phyloP scores from a whole-genome alignment of 805 yeast species.

The Pichia deserticola region DNA sequence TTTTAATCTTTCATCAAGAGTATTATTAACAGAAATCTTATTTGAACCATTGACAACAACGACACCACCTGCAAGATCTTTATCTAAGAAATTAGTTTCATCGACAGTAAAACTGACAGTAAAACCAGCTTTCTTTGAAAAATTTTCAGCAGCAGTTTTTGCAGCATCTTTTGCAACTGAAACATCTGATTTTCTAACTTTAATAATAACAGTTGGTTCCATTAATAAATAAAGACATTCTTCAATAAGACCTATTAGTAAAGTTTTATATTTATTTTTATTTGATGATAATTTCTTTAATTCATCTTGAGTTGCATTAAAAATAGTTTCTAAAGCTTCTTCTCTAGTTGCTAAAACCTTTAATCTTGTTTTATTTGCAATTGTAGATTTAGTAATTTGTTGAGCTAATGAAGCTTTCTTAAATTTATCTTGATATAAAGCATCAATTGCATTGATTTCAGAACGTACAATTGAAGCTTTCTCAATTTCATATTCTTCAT shows the following conservation, averaged over 20 bases:
- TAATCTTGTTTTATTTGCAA: slow-evolving; percentile 91
- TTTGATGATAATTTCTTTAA: slow-evolving; percentile 53
- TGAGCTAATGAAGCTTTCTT: slow-evolving; percentile 90
- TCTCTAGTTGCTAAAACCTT: slow-evolving; percentile 84
- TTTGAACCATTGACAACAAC: slow-evolving; percentile 62
- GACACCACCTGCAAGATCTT: slow-evolving; percentile 79
- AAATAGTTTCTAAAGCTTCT: slow-evolving; percentile 65
- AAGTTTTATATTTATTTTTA: slow-evolving; percentile 51
- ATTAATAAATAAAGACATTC: slow-evolving; percentile 68
- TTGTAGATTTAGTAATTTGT: slow-evolving; percentile 91
- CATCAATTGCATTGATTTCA: slow-evolving; percentile 84
- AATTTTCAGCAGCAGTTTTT: slow-evolving; percentile 53
- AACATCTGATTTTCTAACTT: slow-evolving; percentile 61
- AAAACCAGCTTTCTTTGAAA: slow-evolving; percentile 53
- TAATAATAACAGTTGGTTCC: slow-evolving; percentile 60
- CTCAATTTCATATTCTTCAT: slow-evolving; percentile 97
- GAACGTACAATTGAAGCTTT: slow-evolving; percentile 91
- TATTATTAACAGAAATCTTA: slow-evolving; percentile 84
- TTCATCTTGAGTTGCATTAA: slow-evolving; percentile 58
- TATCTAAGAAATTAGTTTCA: slow-evolving; percentile 50
- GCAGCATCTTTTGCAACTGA: slow-evolving; percentile 53
- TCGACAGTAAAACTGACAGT: slow-evolving; percentile 49
- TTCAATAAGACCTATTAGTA: slow-evolving; percentile 70
- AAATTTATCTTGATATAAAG: slow-evolving; percentile 68
- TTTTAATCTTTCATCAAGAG: slow-evolving; percentile 88